Evolutionary conservation across 2,329 filamentous ascomycete species (phyloP).

Genomic region (Geosmithia morbida): DNA sequence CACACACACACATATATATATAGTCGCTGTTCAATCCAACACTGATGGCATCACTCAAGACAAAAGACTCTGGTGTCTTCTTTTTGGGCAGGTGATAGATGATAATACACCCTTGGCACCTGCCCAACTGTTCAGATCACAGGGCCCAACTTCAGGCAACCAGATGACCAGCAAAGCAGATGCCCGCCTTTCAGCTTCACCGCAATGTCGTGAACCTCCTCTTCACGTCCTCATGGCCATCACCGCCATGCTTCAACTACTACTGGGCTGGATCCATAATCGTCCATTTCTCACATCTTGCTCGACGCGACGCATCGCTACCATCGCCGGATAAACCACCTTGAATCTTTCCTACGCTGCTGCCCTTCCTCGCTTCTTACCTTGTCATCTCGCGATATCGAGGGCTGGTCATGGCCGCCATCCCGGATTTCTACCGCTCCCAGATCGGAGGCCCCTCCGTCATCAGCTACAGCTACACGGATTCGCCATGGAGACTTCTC

Average conservation of each 20-base stretch:
- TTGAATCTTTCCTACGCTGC: neutral
- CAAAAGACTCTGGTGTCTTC: neutral
- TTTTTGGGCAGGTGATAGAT: neutral
- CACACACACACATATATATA: too few species aligned
- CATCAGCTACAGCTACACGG: conserved; percentile 47
- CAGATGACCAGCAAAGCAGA: neutral
- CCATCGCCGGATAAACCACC: neutral
- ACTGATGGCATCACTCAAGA: neutral
- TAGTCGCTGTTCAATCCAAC: too few species aligned
- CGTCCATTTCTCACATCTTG: neutral
- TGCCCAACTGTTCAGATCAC: neutral
- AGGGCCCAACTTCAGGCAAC: neutral
- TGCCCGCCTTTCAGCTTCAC: neutral
- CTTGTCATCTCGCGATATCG: neutral
- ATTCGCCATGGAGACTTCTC: conserved; percentile 35
- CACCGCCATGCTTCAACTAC: neutral
- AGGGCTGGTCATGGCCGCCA: conserved; percentile 10
- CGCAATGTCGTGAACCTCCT: neutral
- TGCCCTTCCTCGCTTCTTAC: neutral
- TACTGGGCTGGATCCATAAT: neutral
- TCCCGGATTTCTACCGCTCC: conserved; percentile 40
- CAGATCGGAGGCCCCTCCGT: conserved; percentile 42
- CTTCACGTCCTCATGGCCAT: neutral
- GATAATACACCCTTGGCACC: neutral
- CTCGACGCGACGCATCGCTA: neutral